Base-by-base conservation (phyloP, 495 filamentous ascomycete genomes). In the Rusavskia elegans region DNA sequence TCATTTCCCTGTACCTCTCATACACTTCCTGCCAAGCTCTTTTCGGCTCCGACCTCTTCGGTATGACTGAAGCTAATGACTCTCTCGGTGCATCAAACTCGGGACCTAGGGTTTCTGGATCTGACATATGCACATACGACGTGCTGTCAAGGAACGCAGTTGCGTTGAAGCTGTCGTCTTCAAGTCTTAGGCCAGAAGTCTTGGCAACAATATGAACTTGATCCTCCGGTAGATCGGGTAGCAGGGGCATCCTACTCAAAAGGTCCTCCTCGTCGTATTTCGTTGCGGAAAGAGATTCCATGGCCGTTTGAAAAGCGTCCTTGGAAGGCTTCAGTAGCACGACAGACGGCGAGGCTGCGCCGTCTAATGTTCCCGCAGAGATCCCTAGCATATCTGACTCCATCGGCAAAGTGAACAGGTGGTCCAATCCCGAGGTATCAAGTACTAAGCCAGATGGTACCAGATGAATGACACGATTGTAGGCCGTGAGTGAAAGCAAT, bases 31-130 rank as follows among this genome's bases (percentile, higher is more conserved):
- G 65, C 74, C 74, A 77, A 36, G 68, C 67, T 44, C 50, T 63
- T 30, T 63, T 63, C 3, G 70, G 70, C n/a, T 74, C 61, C 48
- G 60, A 55, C 21, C 62, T 54, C 45, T 59, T 58, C 1, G 73
- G 73, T 49, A 59, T 57, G 1, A 68, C 62, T 17, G 52, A 57
- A 14, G 65, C 58, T 23, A 64, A 57, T 11, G 58, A 55, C 10
- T 57, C 55, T 37, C 58, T 63, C 2, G 66, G 63, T 35, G 68
- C 61, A 48, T 73, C 67, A 53, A 63, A 68, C 55, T 75, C 70
- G 10, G 74, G 74, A 7, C 64, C 71, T 27, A 68, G 67, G 5
- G 73, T 57, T 25, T 63, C 67, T 19, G 65, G 57, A 51, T 74
- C 71, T 20, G 58, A 60, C 46, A 74, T 55, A 36, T 65, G 70